Base-by-base conservation (phyloP, 768 basidiomycete genomes). In the Tricholoma flavovirens region DNA sequence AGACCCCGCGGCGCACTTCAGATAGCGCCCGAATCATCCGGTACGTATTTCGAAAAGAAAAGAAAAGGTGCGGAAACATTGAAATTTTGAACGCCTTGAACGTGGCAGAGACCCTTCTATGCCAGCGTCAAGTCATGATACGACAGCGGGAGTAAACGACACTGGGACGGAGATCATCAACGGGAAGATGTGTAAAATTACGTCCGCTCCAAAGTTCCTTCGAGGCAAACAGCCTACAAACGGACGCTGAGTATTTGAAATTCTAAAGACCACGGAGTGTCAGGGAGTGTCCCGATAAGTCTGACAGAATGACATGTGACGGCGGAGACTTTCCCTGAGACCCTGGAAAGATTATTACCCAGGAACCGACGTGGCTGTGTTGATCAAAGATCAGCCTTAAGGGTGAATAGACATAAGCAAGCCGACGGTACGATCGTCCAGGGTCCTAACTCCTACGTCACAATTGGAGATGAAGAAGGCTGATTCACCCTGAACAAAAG, bases 341-440 rank as follows among this genome's bases (percentile, higher is more conserved):
- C 60, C 58, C 58, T 61, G 58, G 38, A 55, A 61, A 53, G 43
- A 49, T 58, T 26, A 30, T 14, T 26, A 22, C 5, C n/a, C 35
- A 26, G 30, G 38, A 38, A 54, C 50, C 26, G 8, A 40, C 22
- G 61, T 62, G 61, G 61, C 61, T 48, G 61, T 62, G 61, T 49
- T 55, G 61, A 62, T 62, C 61, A 52, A n/a, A 48, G 53, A 60
- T 60, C 61, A 59, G 52, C 29, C 51, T 8, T 7, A 14, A 59
- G 53, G 57, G 57, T 51, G 53, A 35, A 53, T 24, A 51, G 42
- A 50, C 35, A 49, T 29, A 22, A 24, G n/a, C 29, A 60, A 60
- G 61, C 58, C 59, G 61, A 54, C 59, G 56, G 58, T 57, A 54
- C 48, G 43, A 54, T 43, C 22, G 19, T 55, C 26, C 46, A 49